A percentile compares a stretch with the other conserved stretches of the same genome.
These are phyloP conservation scores for Phoenix dactylifera DNA, from an alignment of 176 grass and related monocot genomes.

Conservation along the genomic window DNA sequence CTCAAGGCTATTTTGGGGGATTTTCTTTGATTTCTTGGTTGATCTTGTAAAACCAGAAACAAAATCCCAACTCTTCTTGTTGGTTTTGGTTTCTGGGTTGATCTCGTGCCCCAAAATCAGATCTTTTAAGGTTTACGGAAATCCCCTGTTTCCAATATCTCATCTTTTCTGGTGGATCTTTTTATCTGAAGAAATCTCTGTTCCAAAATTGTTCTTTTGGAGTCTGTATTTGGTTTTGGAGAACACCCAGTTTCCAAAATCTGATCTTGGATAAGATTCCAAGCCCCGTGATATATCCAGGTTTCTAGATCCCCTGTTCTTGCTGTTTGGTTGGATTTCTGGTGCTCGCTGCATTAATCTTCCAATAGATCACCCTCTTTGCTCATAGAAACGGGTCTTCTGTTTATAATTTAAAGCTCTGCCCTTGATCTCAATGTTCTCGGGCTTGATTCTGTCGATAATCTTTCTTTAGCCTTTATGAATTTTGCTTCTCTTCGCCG, in stretches of 20 bases:
- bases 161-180: slow-evolving; percentile 1
- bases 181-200: not conserved
- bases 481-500: slow-evolving; percentile 29
- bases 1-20: not conserved
- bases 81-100: not conserved
- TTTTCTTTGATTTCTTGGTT: slow-evolving; percentile 2
- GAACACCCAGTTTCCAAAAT: slow-evolving; percentile 7
- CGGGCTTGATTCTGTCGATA: not conserved
- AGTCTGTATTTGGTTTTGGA: not conserved
- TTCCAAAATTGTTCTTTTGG: too few species aligned
- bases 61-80: too few species aligned
- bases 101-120: slow-evolving; percentile 12
- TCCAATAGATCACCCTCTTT: slow-evolving; percentile 1
- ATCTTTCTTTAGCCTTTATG: slow-evolving; percentile 42
- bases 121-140: not conserved
- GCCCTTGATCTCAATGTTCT: not conserved
- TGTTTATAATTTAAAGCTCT: too few species aligned
- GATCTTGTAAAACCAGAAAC: too few species aligned
- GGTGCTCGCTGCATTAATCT: too few species aligned
- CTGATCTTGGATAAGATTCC: slow-evolving; percentile 3
- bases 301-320: too few species aligned
- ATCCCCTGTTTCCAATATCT: slow-evolving; percentile 8
- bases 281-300: too few species aligned
- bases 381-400: not conserved
- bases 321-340: too few species aligned